phyloP scores from a whole-genome alignment of 345 rosid genomes.

The Eutrema yunnanense region DNA sequence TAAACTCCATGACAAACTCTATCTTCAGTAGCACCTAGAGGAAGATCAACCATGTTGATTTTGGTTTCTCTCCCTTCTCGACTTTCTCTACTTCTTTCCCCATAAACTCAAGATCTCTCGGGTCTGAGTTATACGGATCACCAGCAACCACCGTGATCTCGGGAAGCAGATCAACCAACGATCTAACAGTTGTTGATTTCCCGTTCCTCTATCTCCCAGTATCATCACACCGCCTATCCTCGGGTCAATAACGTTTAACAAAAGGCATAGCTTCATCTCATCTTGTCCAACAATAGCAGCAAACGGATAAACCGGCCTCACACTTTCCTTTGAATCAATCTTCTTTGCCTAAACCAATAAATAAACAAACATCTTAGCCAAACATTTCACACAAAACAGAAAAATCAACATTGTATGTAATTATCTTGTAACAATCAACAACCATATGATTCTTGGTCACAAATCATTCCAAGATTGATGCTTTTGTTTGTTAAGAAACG shows the following conservation, averaged over 20 bases:
- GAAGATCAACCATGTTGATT: conserved; percentile 97
- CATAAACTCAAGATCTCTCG: conserved; percentile 84
- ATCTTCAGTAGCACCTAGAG: conserved; percentile 95
- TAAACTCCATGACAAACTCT: conserved; percentile 34
- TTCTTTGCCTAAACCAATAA: conserved; percentile 42
- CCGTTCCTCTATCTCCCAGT: conserved; percentile 96
- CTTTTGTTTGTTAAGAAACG: neutral
- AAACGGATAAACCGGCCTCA: conserved; percentile 87
- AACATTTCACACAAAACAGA: neutral
- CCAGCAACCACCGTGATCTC: conserved; percentile 71
- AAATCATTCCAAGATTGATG: conserved; percentile 5
- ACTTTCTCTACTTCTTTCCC: conserved; percentile 73
- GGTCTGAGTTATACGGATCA: conserved; percentile 91
- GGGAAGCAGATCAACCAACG: conserved; percentile 82
- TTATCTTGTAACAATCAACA: neutral
- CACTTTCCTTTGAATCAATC: conserved; percentile 52
- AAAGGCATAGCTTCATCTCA: conserved; percentile 91
- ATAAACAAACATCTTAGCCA: neutral
- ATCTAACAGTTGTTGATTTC: conserved; percentile 83
- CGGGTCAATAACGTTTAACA: conserved; percentile 88
- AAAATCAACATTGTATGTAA: too few species aligned
- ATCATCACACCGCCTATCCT: conserved; percentile 97
- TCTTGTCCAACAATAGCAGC: conserved; percentile 97
- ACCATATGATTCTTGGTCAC: neutral
- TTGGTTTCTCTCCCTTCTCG: conserved; percentile 56